Conservation (phyloP, 1,284 basidiomycete species). For the Trametes hirsuta region DNA sequence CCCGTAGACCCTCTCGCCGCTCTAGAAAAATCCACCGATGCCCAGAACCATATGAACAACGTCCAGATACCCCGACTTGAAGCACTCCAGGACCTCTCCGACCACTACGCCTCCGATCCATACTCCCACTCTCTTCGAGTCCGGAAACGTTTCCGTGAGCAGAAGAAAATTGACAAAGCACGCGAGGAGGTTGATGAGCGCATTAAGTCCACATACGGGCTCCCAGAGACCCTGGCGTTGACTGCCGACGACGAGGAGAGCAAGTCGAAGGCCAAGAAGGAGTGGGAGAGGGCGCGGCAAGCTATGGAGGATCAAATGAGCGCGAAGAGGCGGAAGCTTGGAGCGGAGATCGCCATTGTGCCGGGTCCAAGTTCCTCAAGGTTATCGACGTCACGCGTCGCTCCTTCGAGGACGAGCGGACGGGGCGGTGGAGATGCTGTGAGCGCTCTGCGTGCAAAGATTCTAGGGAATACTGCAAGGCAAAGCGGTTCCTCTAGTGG, state of each 20-base stretch:
- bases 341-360: slow-evolving; percentile 37
- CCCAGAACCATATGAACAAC: slow-evolving; percentile 71
- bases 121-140: slow-evolving; percentile 77
- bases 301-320: slow-evolving; percentile 45
- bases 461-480: slow-evolving; percentile 52
- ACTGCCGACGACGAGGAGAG: slow-evolving; percentile 61
- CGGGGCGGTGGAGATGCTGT: slow-evolving; percentile 36
- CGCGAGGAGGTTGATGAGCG: slow-evolving; percentile 69
- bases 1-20: slow-evolving; percentile 83
- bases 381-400: slow-evolving; percentile 6
- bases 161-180: slow-evolving; percentile 78
- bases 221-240: slow-evolving; percentile 66
- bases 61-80: slow-evolving; percentile 80
- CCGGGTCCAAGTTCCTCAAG: slow-evolving; percentile 26
- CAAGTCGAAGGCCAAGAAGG: slow-evolving; percentile 58
- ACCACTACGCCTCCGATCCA: slow-evolving; percentile 82
- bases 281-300: slow-evolving; percentile 57
- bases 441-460: slow-evolving; percentile 53
- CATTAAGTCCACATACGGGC: slow-evolving; percentile 73
- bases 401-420: slow-evolving; percentile 12
- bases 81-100: slow-evolving; percentile 73
- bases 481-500: slow-evolving; percentile 17
- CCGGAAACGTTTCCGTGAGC: slow-evolving; percentile 81
- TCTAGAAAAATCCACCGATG: slow-evolving; percentile 85
- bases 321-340: slow-evolving; percentile 52